Percentiles rank a stretch among this genome's conserved stretches.
These are phyloP conservation scores for Ammopiptanthus mongolicus DNA, from an alignment of 306 rosid genomes.

Conservation along the genomic window DNA sequence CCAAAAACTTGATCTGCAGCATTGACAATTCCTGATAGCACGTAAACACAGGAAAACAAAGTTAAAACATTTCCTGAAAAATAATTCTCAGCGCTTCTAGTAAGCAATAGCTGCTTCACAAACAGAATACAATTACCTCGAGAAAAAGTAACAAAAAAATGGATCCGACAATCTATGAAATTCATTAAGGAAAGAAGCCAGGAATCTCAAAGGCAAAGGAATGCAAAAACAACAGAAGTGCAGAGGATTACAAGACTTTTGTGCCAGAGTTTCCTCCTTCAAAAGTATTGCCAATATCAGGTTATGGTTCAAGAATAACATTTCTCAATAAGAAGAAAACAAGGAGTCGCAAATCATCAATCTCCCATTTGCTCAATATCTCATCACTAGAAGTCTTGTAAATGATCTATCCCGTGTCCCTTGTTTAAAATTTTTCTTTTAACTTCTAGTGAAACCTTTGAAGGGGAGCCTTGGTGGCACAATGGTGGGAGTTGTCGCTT, in stretches of 20 bases:
- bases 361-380: not conserved
- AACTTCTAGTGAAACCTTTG: no score
- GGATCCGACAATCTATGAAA: not conserved
- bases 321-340: not conserved
- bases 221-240: not conserved
- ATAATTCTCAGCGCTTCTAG: not conserved
- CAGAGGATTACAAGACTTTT: not conserved
- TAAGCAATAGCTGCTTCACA: not conserved
- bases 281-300: not conserved
- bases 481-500: no score
- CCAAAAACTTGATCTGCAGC: conserved; percentile 54
- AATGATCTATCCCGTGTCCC: not conserved
- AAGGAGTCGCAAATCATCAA: not conserved
- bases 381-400: not conserved
- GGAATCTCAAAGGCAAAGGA: not conserved
- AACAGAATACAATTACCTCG: not conserved
- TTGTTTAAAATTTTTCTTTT: not conserved
- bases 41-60: conserved; percentile 6
- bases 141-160: not conserved
- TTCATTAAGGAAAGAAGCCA: not conserved
- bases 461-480: no score
- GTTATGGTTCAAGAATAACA: conserved; percentile 2
- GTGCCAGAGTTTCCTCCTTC: not conserved
- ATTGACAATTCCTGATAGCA: conserved; percentile 60
- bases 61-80: not conserved